phyloP scores from a whole-genome alignment of 495 filamentous ascomycete species.

The Penicillium salamii region DNA sequence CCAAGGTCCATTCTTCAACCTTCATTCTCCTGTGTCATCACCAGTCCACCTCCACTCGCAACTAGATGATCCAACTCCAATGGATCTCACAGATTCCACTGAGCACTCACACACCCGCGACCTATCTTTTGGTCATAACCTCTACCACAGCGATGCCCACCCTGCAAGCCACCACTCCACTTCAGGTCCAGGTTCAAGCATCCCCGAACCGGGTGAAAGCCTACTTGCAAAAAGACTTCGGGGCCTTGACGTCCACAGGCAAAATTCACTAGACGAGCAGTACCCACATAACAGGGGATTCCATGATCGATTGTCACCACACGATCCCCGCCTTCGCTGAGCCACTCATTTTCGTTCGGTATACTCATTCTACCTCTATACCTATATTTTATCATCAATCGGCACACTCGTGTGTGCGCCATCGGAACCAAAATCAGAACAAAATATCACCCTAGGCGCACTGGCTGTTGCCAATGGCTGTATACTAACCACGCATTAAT shows the following conservation, averaged over 20 bases:
- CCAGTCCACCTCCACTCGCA: conserved; percentile 9
- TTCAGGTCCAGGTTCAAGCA: conserved; percentile 22
- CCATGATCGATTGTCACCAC: background rate
- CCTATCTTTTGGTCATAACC: conserved; percentile 56
- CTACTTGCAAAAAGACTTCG: conserved; percentile 54
- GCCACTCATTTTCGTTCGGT: background rate
- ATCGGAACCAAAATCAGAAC: background rate
- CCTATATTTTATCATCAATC: conserved; percentile 1
- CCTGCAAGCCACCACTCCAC: conserved; percentile 59
- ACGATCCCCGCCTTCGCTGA: background rate
- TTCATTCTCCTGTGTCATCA: conserved; percentile 10
- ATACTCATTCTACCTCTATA: background rate
- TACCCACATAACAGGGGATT: background rate
- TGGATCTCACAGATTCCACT: conserved; percentile 10
- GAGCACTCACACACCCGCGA: conserved; percentile 5
- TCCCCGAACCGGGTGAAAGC: conserved; percentile 49
- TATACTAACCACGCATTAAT: conserved; percentile 8
- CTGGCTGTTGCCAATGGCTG: conserved; percentile 4
- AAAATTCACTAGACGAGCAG: conserved; percentile 18
- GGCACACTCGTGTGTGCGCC: background rate
- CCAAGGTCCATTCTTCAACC: conserved; percentile 37
- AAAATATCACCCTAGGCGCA: background rate
- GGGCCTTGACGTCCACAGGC: conserved; percentile 44
- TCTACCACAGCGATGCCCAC: conserved; percentile 62
- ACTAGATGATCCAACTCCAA: conserved; percentile 29